phyloP scores from a whole-genome alignment of 2,329 filamentous ascomycete species.

The Orbilia blumenaviensis region DNA sequence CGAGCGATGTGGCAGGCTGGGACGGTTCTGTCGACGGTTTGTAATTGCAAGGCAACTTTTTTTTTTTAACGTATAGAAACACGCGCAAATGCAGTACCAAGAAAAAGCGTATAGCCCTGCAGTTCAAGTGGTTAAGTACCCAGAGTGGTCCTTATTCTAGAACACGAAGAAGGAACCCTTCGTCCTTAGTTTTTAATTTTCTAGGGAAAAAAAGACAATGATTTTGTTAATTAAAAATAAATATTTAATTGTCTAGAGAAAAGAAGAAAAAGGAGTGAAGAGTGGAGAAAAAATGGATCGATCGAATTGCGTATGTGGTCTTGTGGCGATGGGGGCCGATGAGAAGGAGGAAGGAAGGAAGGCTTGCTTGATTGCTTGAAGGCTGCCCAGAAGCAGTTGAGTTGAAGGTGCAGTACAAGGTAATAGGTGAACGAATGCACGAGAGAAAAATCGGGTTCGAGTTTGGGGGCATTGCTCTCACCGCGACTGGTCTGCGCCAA shows the following conservation, averaged over 20 bases:
- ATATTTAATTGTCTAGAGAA: too few species aligned
- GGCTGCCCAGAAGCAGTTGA: neutral
- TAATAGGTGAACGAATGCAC: too few species aligned
- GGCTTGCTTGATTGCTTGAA: constrained; percentile 16
- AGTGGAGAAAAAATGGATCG: neutral
- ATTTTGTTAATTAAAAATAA: too few species aligned
- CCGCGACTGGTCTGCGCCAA: constrained; percentile 48
- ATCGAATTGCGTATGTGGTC: neutral
- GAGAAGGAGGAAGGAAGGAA: too few species aligned
- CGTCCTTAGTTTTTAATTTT: neutral
- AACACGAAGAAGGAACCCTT: neutral
- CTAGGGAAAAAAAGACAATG: too few species aligned
- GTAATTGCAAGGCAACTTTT: neutral
- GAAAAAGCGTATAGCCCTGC: too few species aligned
- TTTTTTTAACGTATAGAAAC: constrained; percentile 26
- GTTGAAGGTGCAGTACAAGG: neutral
- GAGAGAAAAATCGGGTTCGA: constrained; percentile 33
- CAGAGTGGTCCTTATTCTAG: constrained; percentile 11
- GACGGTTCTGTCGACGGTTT: neutral
- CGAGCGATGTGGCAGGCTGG: constrained; percentile 1
- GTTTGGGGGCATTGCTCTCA: constrained; percentile 36
- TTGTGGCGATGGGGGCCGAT: constrained; percentile 13
- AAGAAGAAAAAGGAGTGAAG: neutral
- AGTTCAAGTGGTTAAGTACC: too few species aligned
- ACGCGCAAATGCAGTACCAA: constrained; percentile 40